Conservation (phyloP, 345 rosid genomes). For the Cardamine chenopodiifolia region DNA sequence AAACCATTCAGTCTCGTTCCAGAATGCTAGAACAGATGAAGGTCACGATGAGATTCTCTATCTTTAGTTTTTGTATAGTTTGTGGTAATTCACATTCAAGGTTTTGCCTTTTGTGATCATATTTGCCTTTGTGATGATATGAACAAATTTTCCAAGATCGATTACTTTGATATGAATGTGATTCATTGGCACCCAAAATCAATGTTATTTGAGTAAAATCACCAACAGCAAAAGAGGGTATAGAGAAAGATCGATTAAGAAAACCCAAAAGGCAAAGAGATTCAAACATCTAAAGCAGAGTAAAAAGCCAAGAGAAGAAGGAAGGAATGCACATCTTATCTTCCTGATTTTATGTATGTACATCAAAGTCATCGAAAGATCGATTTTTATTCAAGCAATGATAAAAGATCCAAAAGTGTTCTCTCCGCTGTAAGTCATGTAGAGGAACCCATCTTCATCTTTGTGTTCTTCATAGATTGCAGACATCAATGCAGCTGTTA, state of each 20-base stretch:
- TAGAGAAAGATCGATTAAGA: background rate
- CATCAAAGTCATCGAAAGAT: slow-evolving; percentile 16
- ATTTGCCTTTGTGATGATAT: background rate
- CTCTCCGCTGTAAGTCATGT: slow-evolving; percentile 99
- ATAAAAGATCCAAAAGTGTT: slow-evolving; percentile 72
- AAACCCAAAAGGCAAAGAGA: slow-evolving; percentile 7
- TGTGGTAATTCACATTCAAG: background rate
- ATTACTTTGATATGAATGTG: background rate
- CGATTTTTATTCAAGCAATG: slow-evolving; percentile 24
- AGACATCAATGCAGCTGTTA: slow-evolving; percentile 89
- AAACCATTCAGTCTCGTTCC: slow-evolving; percentile 26
- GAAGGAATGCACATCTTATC: slow-evolving; percentile 39
- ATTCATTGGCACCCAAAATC: background rate
- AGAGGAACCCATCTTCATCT: slow-evolving; percentile 96
- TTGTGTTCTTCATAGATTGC: slow-evolving; percentile 92
- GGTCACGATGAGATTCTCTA: background rate
- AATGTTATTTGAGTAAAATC: background rate
- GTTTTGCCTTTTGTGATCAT: background rate
- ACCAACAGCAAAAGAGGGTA: background rate
- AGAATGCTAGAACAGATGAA: slow-evolving; percentile 38
- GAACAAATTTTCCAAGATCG: slow-evolving; percentile 8
- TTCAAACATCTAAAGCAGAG: slow-evolving; percentile 28
- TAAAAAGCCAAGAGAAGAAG: slow-evolving; percentile 17
- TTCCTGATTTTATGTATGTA: slow-evolving; percentile 35
- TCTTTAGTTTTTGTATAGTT: slow-evolving; percentile 1